Conservation (phyloP, 2,329 filamentous ascomycete species). For the Penicillium thymicola region DNA sequence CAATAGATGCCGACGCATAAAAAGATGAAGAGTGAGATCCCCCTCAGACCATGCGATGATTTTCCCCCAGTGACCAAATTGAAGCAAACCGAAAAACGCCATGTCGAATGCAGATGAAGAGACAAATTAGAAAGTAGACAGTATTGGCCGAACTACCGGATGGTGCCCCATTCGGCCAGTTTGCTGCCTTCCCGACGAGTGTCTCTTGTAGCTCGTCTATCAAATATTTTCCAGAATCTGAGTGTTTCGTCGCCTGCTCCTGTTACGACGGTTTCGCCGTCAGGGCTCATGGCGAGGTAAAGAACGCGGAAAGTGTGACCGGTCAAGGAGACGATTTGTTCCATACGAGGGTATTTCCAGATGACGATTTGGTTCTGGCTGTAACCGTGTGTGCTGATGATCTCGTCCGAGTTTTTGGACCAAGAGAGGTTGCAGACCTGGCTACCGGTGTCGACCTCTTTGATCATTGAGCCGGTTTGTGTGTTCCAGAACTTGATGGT, state of each 20-base stretch:
- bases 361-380: constrained; percentile 98
- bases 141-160: constrained; percentile 49
- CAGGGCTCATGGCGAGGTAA: constrained; percentile 95
- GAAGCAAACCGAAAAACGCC: constrained; percentile 32
- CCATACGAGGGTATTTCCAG: constrained; percentile 99
- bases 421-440: constrained; percentile 99
- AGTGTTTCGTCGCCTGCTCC: constrained; percentile 95
- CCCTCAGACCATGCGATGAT: constrained; percentile 26
- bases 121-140: constrained; percentile 11
- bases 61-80: constrained; percentile 15
- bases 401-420: constrained; percentile 96
- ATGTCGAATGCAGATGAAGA: constrained; percentile 33
- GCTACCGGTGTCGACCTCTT: constrained; percentile 91
- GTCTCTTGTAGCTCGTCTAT: constrained; percentile 67
- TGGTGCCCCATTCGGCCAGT: constrained; percentile 78
- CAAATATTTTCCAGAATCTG: constrained; percentile 95
- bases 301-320: constrained; percentile 96
- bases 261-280: constrained; percentile 89
- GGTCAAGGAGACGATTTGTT: constrained; percentile 89
- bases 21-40: constrained; percentile 18
- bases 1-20: constrained; percentile 30
- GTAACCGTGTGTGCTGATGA: constrained; percentile 95
- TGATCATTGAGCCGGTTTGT: constrained; percentile 71
- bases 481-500: constrained; percentile 99
- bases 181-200: constrained; percentile 65